Evolutionary conservation across 163 green algal species (phyloP), one percentile per base, ranked within the genome.

Genomic region (Coccomyxa subellipsoidea): DNA sequence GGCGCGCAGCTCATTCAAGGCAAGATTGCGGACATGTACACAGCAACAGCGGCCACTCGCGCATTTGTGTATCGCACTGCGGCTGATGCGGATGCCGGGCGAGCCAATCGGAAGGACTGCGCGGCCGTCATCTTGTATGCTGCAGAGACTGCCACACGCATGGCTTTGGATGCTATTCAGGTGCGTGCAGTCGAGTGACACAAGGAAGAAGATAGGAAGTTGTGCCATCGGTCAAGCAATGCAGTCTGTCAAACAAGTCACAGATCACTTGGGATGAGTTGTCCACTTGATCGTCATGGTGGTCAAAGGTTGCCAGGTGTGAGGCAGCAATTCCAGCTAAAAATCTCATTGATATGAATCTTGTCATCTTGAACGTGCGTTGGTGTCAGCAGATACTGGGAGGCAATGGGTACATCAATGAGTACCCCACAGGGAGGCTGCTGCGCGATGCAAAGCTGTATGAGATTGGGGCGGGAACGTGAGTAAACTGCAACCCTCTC

Each of bases 1-100:
- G 66, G 54, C 8, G 32, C 79, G 72, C 85, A 95, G 91, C 81
- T 95, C 31, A 89, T 95, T 21, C 92, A 96, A 82, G 94, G 83
- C 79, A 98, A 98, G 89, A 90, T 98, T 37, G 95, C 95, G 0
- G 95, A 98, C 89, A 98, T 98, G 95, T 98, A 98, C 82, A 91
- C 90, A 0, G 72, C 81, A 31, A 88, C 92, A 25, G 81, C 85
- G 29, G 91, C 93, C 34, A 83, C 88, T 6, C 86, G 92, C 18
- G 83, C 90, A 0, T 94, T 94, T 80, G 85, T 96, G 59, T 89
- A 90, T 47, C 59, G 71, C n/a, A 88, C 87, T 5, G 93, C 92
- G 4, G 34, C 40, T 0, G 81, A 86, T 1, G 93, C 93, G 2
- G 94, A 96, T 80, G 80, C 80, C 18, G 89, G 90, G 21, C 32